phyloP scores from a whole-genome alignment of 306 rosid species.

The Malus fusca region DNA sequence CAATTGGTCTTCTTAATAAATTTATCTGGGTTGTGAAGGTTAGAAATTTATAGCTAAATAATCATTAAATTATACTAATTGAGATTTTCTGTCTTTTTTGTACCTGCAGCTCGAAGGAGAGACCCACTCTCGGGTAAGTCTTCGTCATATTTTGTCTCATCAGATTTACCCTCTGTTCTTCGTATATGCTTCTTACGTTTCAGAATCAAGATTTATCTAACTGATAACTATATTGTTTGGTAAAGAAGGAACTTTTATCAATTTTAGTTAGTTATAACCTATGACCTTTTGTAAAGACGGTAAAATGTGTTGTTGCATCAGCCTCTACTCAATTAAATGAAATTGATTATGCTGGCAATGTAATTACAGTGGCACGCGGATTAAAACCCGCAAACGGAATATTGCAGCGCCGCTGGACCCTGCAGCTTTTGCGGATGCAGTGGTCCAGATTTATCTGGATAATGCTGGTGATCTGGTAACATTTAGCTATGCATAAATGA shows the following conservation, averaged over 20 bases:
- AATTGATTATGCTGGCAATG: background rate
- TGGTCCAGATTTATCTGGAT: conserved; percentile 99
- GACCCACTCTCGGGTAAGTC: conserved; percentile 98
- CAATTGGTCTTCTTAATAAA: background rate
- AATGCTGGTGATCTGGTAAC: conserved; percentile 99
- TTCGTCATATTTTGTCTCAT: background rate
- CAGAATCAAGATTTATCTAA: background rate
- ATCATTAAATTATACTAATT: background rate
- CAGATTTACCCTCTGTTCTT: background rate
- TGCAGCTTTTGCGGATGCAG: conserved; percentile 99
- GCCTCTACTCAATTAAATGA: too few relatives aligned
- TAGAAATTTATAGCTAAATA: background rate
- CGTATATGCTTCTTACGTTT: background rate
- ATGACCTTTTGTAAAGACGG: background rate
- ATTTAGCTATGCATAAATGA: conserved; percentile 6
- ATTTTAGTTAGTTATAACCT: background rate
- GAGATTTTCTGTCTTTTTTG: conserved; percentile 1
- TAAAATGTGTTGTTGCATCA: background rate
- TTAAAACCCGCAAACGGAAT: conserved; percentile 99
- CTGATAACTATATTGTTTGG: background rate
- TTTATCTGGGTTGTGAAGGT: background rate
- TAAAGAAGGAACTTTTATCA: too few relatives aligned
- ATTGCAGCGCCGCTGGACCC: conserved; percentile 99
- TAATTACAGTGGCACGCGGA: conserved; percentile 93
- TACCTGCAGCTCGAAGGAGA: conserved; percentile 96